Base-by-base conservation (phyloP, 2,329 filamentous ascomycete genomes). In the Cytospora piceae region DNA sequence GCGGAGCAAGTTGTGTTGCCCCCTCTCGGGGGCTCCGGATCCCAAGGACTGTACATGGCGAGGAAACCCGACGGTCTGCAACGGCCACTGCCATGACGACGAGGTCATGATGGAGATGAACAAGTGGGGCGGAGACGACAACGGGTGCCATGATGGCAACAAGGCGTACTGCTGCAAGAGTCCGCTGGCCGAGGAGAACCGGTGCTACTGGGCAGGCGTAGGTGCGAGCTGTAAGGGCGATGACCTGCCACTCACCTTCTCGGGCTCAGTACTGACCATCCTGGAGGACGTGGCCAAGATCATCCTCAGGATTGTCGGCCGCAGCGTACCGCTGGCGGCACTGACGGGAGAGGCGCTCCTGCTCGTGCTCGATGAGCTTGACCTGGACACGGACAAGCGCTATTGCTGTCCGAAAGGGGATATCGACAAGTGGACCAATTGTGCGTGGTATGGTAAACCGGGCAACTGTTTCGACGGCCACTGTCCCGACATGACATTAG, bases 361-460 rank as follows among this genome's bases (percentile, higher is more conserved):
- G 27, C 27, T 29, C 27, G 27, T 29, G 27, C 27, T 29, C 27
- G 32, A 42, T 70, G 31, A 60, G 67, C n/a, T 46, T 72, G 49
- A 72, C 73, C 27, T 73, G 39, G 39, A 14, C 12, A 46, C 20
- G 20, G 14, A n/a, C 71, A 72, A 73, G 66, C 60, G 67, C 17
- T 75, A 71, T 65, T 76, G 73, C 67, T 76, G 74, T 58, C 70
- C 72, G 1, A 55, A 69, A 24, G 69, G 73, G 34, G 71, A 75
- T 17, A 24, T 31, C 17, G 65, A 71, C 12, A 63, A 71, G 15
- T 77, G 70, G 72, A 72, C 71, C 58, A 75, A 77, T 69, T 78
- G 74, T 68, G 60, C 64, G n/a, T 79, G 75, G 76, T 69, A 75
- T 32, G 76, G 76, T n/a, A 68, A 78, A 57, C 70, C 72, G 0